Base-by-base conservation (phyloP, 768 basidiomycete genomes). In the Tremella mesenterica region DNA sequence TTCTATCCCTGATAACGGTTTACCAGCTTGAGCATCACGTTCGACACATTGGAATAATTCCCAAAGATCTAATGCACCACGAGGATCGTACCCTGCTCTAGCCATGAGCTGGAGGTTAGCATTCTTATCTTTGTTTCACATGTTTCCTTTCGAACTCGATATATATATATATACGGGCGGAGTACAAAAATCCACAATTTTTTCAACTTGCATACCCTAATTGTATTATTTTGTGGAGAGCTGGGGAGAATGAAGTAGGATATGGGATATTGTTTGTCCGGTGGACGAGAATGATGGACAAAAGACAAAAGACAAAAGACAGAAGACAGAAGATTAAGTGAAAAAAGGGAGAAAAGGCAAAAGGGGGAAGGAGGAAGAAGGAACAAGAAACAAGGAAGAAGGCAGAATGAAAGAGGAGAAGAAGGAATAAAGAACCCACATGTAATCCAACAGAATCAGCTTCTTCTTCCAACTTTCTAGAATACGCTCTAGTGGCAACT, bases 391-490 rank as follows among this genome's bases (percentile, higher is more conserved):
- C n/a, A n/a, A n/a, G n/a, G n/a, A n/a, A n/a, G n/a, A n/a, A n/a
- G n/a, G n/a, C n/a, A n/a, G n/a, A n/a, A n/a, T n/a, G n/a, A n/a
- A n/a, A n/a, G n/a, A n/a, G n/a, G n/a, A n/a, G n/a, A n/a, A n/a
- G n/a, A n/a, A n/a, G n/a, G n/a, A n/a, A n/a, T n/a, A n/a, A n/a
- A 30, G 50, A 10, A 50, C 73, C 39, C 48, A 76, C 73, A 49
- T 74, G 63, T 13, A 78, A 53, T 2, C 77, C 77, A 2, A 78
- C 70, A 10, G 67, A 54, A 51, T 78, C 77, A 1, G 77, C 77
- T 57, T 78, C 77, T 57, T 67, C 67, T 57, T 78, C 77, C 18
- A 78, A 61, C 59, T 77, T 76, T 20, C 76, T 59, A 20, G 75
- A 75, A 59, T 74, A 77, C 12, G 76, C 76, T 30, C 75, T 56